Percentiles rank a stretch among this genome's conserved stretches.
Conservation (phyloP, 2,329 filamentous ascomycete species). For the Paradendryphiella salina region DNA sequence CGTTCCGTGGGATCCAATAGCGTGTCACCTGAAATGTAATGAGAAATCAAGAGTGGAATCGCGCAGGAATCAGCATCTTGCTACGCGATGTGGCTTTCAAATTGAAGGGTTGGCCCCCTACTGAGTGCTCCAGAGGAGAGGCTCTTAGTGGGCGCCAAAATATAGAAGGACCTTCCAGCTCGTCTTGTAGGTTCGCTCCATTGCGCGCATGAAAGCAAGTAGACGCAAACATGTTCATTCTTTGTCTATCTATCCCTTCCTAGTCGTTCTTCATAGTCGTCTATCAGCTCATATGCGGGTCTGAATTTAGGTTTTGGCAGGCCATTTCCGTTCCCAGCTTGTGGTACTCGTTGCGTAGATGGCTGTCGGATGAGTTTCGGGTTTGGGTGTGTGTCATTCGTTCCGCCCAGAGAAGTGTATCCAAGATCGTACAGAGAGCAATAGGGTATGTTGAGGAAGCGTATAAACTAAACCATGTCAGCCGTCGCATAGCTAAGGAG, state of each 20-base stretch:
- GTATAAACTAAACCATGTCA: constrained; percentile 65
- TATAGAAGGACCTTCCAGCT: background rate
- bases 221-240: background rate
- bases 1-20: background rate
- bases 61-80: too few relatives aligned
- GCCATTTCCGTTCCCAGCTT: constrained; percentile 18
- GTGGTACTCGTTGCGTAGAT: constrained; percentile 23
- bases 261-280: constrained; percentile 48
- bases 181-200: background rate
- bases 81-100: too few relatives aligned
- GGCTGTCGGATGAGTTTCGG: constrained; percentile 58
- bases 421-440: constrained; percentile 85
- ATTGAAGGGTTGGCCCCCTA: background rate
- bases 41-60: background rate
- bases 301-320: constrained; percentile 36
- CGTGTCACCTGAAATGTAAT: too few relatives aligned
- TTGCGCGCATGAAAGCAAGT: background rate
- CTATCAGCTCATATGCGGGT: constrained; percentile 48
- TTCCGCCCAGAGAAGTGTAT: constrained; percentile 91
- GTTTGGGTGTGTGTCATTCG: constrained; percentile 85
- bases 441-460: constrained; percentile 77
- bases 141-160: background rate
- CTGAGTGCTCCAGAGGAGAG: background rate
- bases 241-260: constrained; percentile 43
- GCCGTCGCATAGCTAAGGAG: background rate